Conservation (phyloP, 495 filamentous ascomycete species). For the Penicillium odoratum region DNA sequence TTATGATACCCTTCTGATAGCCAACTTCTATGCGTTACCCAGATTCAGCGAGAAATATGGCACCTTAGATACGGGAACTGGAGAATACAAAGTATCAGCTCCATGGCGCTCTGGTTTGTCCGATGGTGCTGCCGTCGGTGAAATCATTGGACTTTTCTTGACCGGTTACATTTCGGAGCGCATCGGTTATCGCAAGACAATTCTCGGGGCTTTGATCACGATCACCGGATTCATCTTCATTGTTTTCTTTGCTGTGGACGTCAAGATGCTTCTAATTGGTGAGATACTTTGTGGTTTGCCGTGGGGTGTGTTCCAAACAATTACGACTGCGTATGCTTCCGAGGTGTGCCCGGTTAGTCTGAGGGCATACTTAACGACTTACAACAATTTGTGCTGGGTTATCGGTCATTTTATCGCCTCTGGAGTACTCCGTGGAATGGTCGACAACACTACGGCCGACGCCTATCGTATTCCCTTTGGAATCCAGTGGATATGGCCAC, state of each 20-base stretch:
- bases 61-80: slow-evolving; percentile 45
- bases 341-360: slow-evolving; percentile 75
- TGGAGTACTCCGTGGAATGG: slow-evolving; percentile 70
- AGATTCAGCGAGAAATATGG: slow-evolving; percentile 72
- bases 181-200: slow-evolving; percentile 72
- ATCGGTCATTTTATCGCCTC: slow-evolving; percentile 74
- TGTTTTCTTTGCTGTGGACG: slow-evolving; percentile 73
- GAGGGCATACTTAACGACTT: slow-evolving; percentile 72
- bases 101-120: slow-evolving; percentile 74
- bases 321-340: slow-evolving; percentile 77
- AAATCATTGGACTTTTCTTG: slow-evolving; percentile 74
- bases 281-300: slow-evolving; percentile 78
- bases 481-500: slow-evolving; percentile 84
- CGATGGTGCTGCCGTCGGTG: slow-evolving; percentile 64
- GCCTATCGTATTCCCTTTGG: slow-evolving; percentile 69
- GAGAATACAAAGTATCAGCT: slow-evolving; percentile 65
- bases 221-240: slow-evolving; percentile 70
- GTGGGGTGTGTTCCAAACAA: slow-evolving; percentile 82
- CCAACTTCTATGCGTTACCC: slow-evolving; percentile 49
- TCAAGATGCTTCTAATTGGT: slow-evolving; percentile 66
- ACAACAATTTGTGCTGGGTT: slow-evolving; percentile 83
- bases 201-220: slow-evolving; percentile 67
- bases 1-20: slow-evolving; percentile 55
- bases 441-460: slow-evolving; percentile 45
- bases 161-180: slow-evolving; percentile 75